Percentiles rank a stretch among this genome's conserved stretches.
Conservation (phyloP, 208 protist species). For the Wallacemonas rigidus region DNA sequence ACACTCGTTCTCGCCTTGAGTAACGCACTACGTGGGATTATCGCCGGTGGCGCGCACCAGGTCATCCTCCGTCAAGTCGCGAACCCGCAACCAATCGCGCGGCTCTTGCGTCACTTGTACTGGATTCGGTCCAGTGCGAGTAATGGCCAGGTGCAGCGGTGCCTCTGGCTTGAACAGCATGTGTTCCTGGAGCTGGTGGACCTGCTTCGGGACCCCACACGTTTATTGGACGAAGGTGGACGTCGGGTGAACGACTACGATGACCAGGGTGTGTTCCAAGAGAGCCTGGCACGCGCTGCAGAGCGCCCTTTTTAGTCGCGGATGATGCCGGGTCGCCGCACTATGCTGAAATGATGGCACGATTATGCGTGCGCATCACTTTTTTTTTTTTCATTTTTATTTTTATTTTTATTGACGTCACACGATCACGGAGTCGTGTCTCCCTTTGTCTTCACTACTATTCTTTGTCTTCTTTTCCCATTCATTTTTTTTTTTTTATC, state of each 20-base stretch:
- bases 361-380: conserved; percentile 5
- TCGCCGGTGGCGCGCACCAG: conserved; percentile 53
- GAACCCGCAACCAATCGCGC: conserved; percentile 54
- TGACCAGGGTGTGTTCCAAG: conserved; percentile 22
- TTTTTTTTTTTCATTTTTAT: conserved; percentile 18
- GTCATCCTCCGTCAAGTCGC: conserved; percentile 55
- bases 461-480: conserved; percentile 27
- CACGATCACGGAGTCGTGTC: not conserved
- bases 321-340: no score
- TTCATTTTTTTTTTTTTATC: conserved; percentile 26
- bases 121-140: conserved; percentile 46
- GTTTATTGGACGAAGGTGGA: conserved; percentile 46
- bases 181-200: conserved; percentile 75
- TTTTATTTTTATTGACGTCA: conserved; percentile 8
- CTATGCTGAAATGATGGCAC: not conserved
- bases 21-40: conserved; percentile 45
- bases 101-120: conserved; percentile 61
- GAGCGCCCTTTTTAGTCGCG: conserved; percentile 23
- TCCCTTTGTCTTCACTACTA: not conserved
- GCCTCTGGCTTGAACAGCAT: conserved; percentile 63
- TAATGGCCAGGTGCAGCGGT: conserved; percentile 40
- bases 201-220: conserved; percentile 56
- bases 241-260: conserved; percentile 57
- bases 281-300: conserved; percentile 28
- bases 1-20: conserved; percentile 78